These are phyloP conservation scores for Candolleomyces efflorescens DNA, from an alignment of 768 basidiomycete genomes.

Conservation along the genomic window DNA sequence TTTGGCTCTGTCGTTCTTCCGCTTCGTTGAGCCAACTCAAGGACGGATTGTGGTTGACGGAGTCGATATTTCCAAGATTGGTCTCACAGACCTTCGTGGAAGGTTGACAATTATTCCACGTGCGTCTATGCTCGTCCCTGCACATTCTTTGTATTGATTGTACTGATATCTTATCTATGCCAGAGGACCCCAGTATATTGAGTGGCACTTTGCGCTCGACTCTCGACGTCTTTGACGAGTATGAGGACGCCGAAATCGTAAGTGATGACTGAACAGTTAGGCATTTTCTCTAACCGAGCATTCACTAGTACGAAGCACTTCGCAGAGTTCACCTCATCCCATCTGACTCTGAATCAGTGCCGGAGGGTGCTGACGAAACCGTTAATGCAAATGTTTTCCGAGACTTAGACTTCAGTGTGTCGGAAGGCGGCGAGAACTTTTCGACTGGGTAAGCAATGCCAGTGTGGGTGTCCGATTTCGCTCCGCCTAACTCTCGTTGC, in stretches of 20 bases:
- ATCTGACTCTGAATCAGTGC: conserved; percentile 44
- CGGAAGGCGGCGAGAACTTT: conserved; percentile 89
- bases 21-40: conserved; percentile 76
- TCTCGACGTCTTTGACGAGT: conserved; percentile 83
- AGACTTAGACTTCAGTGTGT: conserved; percentile 66
- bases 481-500: background rate
- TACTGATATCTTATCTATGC: too few species aligned
- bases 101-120: conserved; percentile 57
- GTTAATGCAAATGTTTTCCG: conserved; percentile 77
- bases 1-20: conserved; percentile 80
- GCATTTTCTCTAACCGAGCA: background rate
- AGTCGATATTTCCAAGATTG: conserved; percentile 75
- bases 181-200: conserved; percentile 87
- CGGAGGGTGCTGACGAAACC: conserved; percentile 39
- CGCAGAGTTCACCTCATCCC: conserved; percentile 80
- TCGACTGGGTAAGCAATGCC: conserved; percentile 61
- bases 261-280: conserved; percentile 17
- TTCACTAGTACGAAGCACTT: conserved; percentile 69
- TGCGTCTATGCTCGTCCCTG: conserved; percentile 23
- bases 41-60: conserved; percentile 75
- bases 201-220: conserved; percentile 80
- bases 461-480: background rate
- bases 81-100: conserved; percentile 77
- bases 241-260: conserved; percentile 79
- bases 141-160: background rate